Evolutionary conservation across 2,329 filamentous ascomycete species (phyloP), one percentile per base, ranked within the genome.

Genomic region (Fusarium dlaminii): DNA sequence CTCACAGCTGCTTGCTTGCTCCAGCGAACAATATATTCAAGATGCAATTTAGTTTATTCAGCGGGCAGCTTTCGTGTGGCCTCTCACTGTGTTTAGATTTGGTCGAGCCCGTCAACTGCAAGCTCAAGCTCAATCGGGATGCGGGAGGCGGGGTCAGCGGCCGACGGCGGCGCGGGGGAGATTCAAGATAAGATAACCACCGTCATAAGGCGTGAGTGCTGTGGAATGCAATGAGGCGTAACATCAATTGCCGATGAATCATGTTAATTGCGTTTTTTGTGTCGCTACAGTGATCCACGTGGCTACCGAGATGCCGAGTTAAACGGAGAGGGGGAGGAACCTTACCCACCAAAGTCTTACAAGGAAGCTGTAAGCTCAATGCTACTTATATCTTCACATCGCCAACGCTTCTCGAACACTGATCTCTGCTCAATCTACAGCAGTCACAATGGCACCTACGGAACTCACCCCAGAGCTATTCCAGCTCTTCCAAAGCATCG

Each of bases 401-500:
- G 8, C 15, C 6, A 9, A n/a, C 6, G 3, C 27, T 20, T 48
- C 4, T 40, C 24, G 1, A 27, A 24, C 18, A 15, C 18, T n/a
- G 13, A 29, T 18, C 17, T 27, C 17, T 18, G 17, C 48, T 10
- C 3, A 3, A 29, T 18, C n/a, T 22, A 27, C 45, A 4, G 5
- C 20, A 22, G 22, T 46, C 54, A 63, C 18, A 7, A 74, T 74
- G 71, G 36, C 59, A 24, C 49, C 71, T 29, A 27, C 55, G 8
- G 56, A 52, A 20, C 66, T 73, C 17, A 59, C 59, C 17, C 59
- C 59, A 15, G 62, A 66, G 39, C 61, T 75, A 20, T 61, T 56
- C 2, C 30, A 69, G 42, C 63, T 75, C 45, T 76, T 75, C 40
- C 51, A 59, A 14, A 62, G 29, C n/a, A 62, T 76, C 20, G 71